Evolutionary conservation across 306 rosid genomes (phyloP), one percentile per base, ranked within the genome.

Genomic region (Cucumis cinereus): DNA sequence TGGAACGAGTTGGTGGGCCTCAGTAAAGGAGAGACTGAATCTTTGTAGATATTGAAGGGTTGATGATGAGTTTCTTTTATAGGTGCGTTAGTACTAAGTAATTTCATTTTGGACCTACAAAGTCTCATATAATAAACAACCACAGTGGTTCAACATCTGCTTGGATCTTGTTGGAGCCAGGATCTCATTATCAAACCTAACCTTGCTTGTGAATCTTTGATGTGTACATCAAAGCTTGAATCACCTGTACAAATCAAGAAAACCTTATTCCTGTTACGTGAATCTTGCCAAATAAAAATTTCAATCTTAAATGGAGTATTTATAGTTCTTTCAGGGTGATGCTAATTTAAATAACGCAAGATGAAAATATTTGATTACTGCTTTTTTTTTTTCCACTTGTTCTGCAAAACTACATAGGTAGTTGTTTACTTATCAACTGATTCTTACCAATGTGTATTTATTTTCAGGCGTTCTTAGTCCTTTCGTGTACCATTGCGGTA

Each of bases 401-500:
- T 45, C 74, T 43, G 38, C 74, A 41, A 69, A 69, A 43, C 12
- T 43, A 24, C 56, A 40, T 24, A 7, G 75, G 24, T 24, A 71
- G 75, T 71, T 24, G 58, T 70, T 71, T 71, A 4, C 57, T 71
- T 5, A 19, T 23, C 15, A 47, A 49, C 55, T 15, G 75, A 71
- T 71, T 16, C 19, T 72, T 52, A 50, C 61, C 57, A 50, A 50
- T 72, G 61, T 30, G 22, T 43, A 9, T 28, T 52, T 7, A 57
- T 82, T 76, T 26, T 75, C 92, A 91, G 96, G 59, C 80, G 59
- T 89, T 89, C 79, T 83, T 91, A 76, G 13, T 86, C 53, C 56
- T 87, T 61, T 91, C 96, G 52, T 91, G 96, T 85, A 86, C 89
- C 15, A 91, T 91, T 5, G 96, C 96, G 0, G 89, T 91, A 40